phyloP scores from a whole-genome alignment of 2,329 filamentous ascomycete genomes.

The Hymenoscyphus repandus region DNA sequence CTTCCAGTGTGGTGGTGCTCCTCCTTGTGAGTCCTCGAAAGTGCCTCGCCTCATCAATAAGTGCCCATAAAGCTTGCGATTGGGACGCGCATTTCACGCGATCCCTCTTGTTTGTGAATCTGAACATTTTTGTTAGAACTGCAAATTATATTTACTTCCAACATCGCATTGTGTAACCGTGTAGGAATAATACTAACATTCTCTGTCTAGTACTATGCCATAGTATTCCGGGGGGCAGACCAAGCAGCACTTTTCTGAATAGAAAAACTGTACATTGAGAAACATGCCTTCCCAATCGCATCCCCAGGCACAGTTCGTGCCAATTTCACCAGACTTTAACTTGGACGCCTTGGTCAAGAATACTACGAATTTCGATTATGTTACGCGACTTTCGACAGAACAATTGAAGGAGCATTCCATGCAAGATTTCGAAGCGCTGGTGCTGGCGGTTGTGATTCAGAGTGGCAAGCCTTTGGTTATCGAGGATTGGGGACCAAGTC shows the following conservation, averaged over 20 bases:
- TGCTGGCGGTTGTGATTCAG: conserved; percentile 77
- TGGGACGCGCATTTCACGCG: too few species aligned
- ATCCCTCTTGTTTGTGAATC: too few species aligned
- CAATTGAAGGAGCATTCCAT: conserved; percentile 74
- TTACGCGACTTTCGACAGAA: conserved; percentile 69
- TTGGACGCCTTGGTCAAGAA: conserved; percentile 68
- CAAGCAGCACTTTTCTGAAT: not conserved
- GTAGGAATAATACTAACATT: too few species aligned
- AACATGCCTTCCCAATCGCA: conserved; percentile 70
- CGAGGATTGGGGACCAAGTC: conserved; percentile 73
- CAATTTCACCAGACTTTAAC: conserved; percentile 81
- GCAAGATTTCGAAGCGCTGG: conserved; percentile 78
- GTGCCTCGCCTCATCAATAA: too few species aligned
- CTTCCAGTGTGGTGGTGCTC: too few species aligned
- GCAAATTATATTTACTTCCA: not conserved
- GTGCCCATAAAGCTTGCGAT: too few species aligned
- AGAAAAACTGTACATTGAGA: not conserved
- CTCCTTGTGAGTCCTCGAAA: too few species aligned
- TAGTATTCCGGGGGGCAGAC: not conserved
- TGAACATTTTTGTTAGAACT: too few species aligned
- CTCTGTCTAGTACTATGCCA: not conserved
- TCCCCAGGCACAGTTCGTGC: conserved; percentile 85
- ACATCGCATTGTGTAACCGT: not conserved
- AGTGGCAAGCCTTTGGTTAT: conserved; percentile 86
- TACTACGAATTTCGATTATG: conserved; percentile 82